These are phyloP conservation scores for Passalora sequoiae DNA, from an alignment of 2,329 filamentous ascomycete genomes.

Conservation along the genomic window DNA sequence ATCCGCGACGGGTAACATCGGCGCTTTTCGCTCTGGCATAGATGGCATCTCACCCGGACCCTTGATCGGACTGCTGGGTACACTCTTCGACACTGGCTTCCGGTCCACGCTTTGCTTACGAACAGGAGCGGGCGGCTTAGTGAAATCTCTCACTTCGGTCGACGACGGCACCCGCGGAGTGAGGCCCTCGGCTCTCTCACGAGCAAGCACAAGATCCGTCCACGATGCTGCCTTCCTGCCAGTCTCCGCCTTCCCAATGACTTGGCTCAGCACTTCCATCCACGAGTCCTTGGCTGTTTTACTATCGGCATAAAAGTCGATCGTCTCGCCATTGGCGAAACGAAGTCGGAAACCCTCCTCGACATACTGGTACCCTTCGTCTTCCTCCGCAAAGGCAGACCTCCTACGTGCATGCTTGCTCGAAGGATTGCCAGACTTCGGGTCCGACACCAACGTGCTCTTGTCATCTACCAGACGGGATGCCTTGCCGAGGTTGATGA, in stretches of 20 bases:
- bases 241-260: slow-evolving; percentile 53
- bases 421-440: slow-evolving; percentile 61
- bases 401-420: slow-evolving; percentile 58
- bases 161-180: slow-evolving; percentile 4
- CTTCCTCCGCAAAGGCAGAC: slow-evolving; percentile 94
- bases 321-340: slow-evolving; percentile 96
- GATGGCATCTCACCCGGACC: slow-evolving; percentile 3
- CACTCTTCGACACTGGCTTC: slow-evolving; percentile 24
- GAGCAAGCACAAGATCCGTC: slow-evolving; percentile 56
- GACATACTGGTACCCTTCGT: slow-evolving; percentile 99
- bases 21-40: slow-evolving; percentile 11
- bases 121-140: slow-evolving; percentile 19
- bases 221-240: slow-evolving; percentile 49
- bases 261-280: slow-evolving; percentile 82
- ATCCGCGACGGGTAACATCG: slow-evolving; percentile 14
- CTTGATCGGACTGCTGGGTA: slow-evolving; percentile 27
- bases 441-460: slow-evolving; percentile 73
- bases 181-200: slow-evolving; percentile 31
- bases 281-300: slow-evolving; percentile 83
- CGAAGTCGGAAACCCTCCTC: slow-evolving; percentile 98
- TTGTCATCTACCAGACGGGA: slow-evolving; percentile 91
- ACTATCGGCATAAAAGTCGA: slow-evolving; percentile 96
- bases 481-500: slow-evolving; percentile 92
- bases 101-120: slow-evolving; percentile 20
- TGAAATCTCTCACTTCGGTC: slow-evolving; percentile 28